Evolutionary conservation across 176 grass and related monocot species (phyloP).

Genomic region (Tuctoria greenei): DNA sequence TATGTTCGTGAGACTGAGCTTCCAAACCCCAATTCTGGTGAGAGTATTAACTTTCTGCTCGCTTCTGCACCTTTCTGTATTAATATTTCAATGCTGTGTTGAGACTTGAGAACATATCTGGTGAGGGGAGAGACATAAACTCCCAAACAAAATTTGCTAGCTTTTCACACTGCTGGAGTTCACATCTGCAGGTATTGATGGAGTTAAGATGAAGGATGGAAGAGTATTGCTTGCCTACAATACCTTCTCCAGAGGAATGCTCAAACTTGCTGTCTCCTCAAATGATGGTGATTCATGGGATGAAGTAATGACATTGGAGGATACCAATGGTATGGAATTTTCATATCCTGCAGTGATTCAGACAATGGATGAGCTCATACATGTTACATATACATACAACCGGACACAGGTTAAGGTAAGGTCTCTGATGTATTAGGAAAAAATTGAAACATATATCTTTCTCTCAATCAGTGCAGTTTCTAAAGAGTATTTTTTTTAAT

Average conservation of each 20-base stretch:
- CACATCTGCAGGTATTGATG: slow-evolving; percentile 54
- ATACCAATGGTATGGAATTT: slow-evolving; percentile 53
- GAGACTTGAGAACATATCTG: background rate
- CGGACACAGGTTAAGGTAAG: slow-evolving; percentile 54
- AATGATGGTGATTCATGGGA: slow-evolving; percentile 59
- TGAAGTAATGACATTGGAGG: slow-evolving; percentile 51
- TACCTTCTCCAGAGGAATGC: slow-evolving; percentile 52
- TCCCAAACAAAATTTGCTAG: slow-evolving; percentile 20
- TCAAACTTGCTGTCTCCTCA: slow-evolving; percentile 49
- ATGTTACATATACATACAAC: slow-evolving; percentile 67
- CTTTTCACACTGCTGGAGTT: background rate
- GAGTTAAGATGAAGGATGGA: slow-evolving; percentile 64
- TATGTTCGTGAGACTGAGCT: slow-evolving; percentile 57
- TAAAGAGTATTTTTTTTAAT: slow-evolving; percentile 29
- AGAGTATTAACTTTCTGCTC: slow-evolving; percentile 1
- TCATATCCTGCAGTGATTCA: slow-evolving; percentile 61
- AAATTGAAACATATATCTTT: background rate
- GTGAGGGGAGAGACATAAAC: background rate
- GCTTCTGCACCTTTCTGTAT: slow-evolving; percentile 4
- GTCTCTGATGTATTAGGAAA: background rate
- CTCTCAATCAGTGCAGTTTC: background rate
- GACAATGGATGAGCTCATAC: slow-evolving; percentile 47
- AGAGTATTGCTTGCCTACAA: slow-evolving; percentile 58
- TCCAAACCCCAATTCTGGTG: slow-evolving; percentile 93
- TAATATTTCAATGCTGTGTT: background rate